phyloP scores from a whole-genome alignment of 2,329 filamentous ascomycete genomes.

The Rhinocladiella similis region DNA sequence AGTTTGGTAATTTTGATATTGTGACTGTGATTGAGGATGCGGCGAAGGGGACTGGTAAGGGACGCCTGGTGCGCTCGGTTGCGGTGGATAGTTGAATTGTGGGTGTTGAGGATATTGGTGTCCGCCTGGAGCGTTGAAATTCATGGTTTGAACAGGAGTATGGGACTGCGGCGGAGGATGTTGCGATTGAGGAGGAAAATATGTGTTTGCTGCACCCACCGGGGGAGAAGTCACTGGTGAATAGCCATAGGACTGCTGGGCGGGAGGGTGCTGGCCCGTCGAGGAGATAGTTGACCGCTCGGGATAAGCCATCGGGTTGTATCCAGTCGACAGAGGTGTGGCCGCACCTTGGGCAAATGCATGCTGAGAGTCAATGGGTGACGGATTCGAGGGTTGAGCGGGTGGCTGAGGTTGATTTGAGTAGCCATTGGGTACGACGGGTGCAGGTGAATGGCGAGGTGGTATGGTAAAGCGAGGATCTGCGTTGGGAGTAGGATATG shows the following conservation, averaged over 20 bases:
- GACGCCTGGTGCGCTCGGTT: constrained; percentile 40
- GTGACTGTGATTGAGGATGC: constrained; percentile 34
- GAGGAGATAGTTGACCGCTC: constrained; percentile 19
- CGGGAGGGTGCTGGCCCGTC: constrained; percentile 18
- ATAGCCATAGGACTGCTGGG: constrained; percentile 18
- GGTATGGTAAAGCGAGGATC: constrained; percentile 32
- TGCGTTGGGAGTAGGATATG: constrained; percentile 25
- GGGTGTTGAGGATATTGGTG: constrained; percentile 21
- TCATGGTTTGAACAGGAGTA: constrained; percentile 21
- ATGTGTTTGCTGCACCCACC: constrained; percentile 10
- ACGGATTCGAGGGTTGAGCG: constrained; percentile 17
- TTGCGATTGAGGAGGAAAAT: constrained; percentile 17
- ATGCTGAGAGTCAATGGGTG: constrained; percentile 24
- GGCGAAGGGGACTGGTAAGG: constrained; percentile 19
- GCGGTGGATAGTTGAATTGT: constrained; percentile 27
- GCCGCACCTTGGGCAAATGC: constrained; percentile 39
- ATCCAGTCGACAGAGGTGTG: constrained; percentile 43
- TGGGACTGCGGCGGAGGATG: constrained; percentile 12
- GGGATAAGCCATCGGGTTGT: constrained; percentile 54
- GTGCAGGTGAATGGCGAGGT: constrained; percentile 28
- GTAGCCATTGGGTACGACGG: constrained; percentile 28
- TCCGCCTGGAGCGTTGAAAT: constrained; percentile 24
- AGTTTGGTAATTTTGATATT: constrained; percentile 40
- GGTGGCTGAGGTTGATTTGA: constrained; percentile 13
- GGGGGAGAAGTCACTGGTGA: constrained; percentile 24